Percentiles rank a stretch among this genome's conserved stretches.
phyloP scores from a whole-genome alignment of 2,329 filamentous ascomycete genomes.

The Kalmusia sp. region DNA sequence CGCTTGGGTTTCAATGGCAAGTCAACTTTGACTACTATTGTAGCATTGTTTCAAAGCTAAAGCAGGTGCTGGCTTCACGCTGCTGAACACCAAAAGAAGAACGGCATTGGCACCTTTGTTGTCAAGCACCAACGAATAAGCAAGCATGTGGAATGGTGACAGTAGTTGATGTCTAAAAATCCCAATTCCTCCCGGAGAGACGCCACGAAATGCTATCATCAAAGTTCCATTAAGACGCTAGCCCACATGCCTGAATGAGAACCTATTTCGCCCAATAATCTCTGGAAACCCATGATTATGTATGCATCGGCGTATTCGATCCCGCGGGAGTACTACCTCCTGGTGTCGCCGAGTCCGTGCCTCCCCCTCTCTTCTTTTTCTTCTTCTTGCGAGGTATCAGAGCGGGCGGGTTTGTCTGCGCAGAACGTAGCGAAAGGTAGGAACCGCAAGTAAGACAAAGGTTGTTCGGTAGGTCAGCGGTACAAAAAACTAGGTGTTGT shows the following conservation, averaged over 20 bases:
- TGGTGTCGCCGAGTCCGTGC: slow-evolving; percentile 43
- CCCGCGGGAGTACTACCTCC: slow-evolving; percentile 40
- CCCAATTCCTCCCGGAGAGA: no score
- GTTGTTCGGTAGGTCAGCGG: slow-evolving; percentile 38
- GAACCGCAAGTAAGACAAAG: slow-evolving; percentile 49
- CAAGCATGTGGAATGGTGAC: no score
- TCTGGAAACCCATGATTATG: slow-evolving; percentile 23
- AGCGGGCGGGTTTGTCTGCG: slow-evolving; percentile 41
- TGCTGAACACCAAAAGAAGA: no score
- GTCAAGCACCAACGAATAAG: no score
- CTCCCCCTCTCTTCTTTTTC: slow-evolving; percentile 45
- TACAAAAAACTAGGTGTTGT: slow-evolving; percentile 44
- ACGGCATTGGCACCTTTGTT: no score
- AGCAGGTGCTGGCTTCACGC: no score
- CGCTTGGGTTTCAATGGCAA: no score
- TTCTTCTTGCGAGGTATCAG: slow-evolving; percentile 48
- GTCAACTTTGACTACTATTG: no score
- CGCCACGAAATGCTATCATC: not conserved
- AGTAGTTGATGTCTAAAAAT: no score
- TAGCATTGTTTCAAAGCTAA: no score
- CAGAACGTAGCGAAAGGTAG: slow-evolving; percentile 44
- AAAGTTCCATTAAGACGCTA: not conserved
- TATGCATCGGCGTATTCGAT: slow-evolving; percentile 42
- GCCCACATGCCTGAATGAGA: not conserved
- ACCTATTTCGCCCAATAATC: not conserved